Percentiles rank a stretch among this genome's conserved stretches.
phyloP scores from a whole-genome alignment of 306 rosid species.

The Rubus idaeus region DNA sequence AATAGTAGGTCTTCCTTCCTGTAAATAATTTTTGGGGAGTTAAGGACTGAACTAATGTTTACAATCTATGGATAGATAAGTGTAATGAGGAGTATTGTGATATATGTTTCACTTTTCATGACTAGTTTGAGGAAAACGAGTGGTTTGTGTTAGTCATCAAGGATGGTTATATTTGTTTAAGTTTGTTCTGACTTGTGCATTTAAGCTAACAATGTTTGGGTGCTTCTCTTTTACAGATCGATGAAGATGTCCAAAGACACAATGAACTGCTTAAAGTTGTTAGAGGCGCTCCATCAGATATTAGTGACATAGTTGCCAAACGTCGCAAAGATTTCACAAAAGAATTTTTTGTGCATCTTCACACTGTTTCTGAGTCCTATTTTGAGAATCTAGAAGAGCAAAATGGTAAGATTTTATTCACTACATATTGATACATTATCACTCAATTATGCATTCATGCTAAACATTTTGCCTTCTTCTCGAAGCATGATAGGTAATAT shows the following conservation, averaged over 20 bases:
- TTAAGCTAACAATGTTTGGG: slow-evolving; percentile 5
- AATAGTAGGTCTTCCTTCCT: background rate
- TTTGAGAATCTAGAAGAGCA: slow-evolving; percentile 57
- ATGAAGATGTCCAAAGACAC: slow-evolving; percentile 89
- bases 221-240: slow-evolving; percentile 51
- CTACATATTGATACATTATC: background rate
- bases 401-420: slow-evolving; percentile 49
- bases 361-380: slow-evolving; percentile 65
- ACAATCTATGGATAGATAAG: background rate
- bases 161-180: slow-evolving; percentile 8
- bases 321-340: slow-evolving; percentile 91
- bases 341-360: slow-evolving; percentile 86
- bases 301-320: slow-evolving; percentile 64
- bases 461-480: background rate
- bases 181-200: background rate
- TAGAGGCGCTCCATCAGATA: slow-evolving; percentile 40
- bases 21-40: background rate
- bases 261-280: slow-evolving; percentile 63
- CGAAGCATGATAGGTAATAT: background rate
- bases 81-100: background rate
- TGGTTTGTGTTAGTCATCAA: background rate
- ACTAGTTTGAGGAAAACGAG: background rate
- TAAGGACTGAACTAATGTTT: background rate
- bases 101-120: background rate
- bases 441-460: background rate